Conservation (phyloP, 2,329 filamentous ascomycete species). For the Alternaria triticimaculans region DNA sequence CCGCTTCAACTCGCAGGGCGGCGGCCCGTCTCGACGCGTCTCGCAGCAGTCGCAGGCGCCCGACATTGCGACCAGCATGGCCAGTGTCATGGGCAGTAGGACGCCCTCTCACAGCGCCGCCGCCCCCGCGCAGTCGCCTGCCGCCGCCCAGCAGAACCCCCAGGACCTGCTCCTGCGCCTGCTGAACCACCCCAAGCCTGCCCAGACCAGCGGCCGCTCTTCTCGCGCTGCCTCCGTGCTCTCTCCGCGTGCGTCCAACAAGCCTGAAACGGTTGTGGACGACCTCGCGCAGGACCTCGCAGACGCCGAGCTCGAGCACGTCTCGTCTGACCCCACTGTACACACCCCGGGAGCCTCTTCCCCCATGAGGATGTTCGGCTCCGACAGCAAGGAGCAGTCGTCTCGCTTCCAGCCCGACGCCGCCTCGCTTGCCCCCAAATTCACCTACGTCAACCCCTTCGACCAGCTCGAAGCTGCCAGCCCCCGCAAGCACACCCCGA, state of each 20-base stretch:
- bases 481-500: conserved; percentile 59
- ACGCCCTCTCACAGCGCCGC: conserved; percentile 42
- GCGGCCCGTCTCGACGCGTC: conserved; percentile 45
- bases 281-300: conserved; percentile 55
- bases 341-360: conserved; percentile 31
- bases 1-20: conserved; percentile 64
- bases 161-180: conserved; percentile 87
- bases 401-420: conserved; percentile 44
- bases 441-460: conserved; percentile 76
- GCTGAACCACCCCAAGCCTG: conserved; percentile 73
- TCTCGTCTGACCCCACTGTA: conserved; percentile 41
- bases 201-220: conserved; percentile 39
- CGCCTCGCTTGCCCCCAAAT: conserved; percentile 54
- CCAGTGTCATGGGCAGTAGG: conserved; percentile 61
- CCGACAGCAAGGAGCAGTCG: conserved; percentile 51
- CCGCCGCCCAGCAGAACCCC: conserved; percentile 63
- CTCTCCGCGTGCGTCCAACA: conserved; percentile 41
- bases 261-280: conserved; percentile 52
- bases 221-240: conserved; percentile 35
- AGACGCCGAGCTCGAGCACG: conserved; percentile 52
- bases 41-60: conserved; percentile 53
- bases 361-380: conserved; percentile 45
- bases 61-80: conserved; percentile 60
- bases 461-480: conserved; percentile 72
- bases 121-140: conserved; percentile 41